Percentiles rank a stretch among this genome's conserved stretches.
Conservation (phyloP, 1,284 basidiomycete genomes). For the Vanrija pseudolonga region DNA sequence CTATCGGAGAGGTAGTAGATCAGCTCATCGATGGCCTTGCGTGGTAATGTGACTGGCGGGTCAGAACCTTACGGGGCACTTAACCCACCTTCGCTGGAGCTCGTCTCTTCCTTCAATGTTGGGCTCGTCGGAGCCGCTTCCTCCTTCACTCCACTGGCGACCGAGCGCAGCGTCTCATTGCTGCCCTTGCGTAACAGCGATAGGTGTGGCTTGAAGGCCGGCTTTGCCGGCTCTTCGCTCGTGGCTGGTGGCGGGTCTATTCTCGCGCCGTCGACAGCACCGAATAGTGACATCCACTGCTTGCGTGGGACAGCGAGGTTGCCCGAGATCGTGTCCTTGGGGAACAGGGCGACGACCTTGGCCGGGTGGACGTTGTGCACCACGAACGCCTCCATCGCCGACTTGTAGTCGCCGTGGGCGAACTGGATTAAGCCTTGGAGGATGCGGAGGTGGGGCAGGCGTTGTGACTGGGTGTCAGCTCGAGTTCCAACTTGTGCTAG, state of each 20-base stretch:
- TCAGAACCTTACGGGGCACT: no score
- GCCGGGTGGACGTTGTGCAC: conserved; percentile 87
- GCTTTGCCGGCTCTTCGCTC: background rate
- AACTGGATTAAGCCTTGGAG: conserved; percentile 76
- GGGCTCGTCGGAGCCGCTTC: no score
- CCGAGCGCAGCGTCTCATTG: conserved; percentile 30
- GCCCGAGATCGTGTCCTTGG: conserved; percentile 69
- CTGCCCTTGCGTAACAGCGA: conserved; percentile 32
- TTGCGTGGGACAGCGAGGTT: conserved; percentile 62
- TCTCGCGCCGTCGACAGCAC: conserved; percentile 59
- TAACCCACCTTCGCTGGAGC: background rate
- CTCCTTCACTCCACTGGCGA: conserved; percentile 3
- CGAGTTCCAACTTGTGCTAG: background rate
- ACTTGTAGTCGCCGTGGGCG: conserved; percentile 48
- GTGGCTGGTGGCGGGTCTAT: conserved; percentile 29
- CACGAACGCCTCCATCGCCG: conserved; percentile 81
- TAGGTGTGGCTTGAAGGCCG: conserved; percentile 2
- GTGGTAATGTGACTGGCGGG: conserved; percentile 13
- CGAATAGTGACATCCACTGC: conserved; percentile 82
- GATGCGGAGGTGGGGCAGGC: conserved; percentile 60
- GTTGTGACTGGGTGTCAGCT: conserved; percentile 5
- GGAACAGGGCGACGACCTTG: conserved; percentile 86
- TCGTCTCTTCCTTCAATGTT: no score
- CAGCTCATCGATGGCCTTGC: conserved; percentile 51
- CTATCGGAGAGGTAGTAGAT: conserved; percentile 68